Conservation (phyloP, 2,329 filamentous ascomycete species). For the Epichloe gansuensis region DNA sequence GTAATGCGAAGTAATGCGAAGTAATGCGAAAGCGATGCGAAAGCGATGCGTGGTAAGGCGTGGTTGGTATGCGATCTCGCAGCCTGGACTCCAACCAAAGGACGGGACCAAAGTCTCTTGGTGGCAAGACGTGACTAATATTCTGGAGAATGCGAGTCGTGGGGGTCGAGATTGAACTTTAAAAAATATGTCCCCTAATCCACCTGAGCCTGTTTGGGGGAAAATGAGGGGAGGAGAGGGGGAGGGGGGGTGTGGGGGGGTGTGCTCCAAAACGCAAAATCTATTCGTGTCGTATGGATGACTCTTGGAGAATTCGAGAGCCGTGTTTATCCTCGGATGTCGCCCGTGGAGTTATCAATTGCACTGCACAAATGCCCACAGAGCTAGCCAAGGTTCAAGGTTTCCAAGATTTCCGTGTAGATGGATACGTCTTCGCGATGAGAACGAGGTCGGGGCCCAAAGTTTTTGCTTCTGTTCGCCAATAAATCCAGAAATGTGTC, state of each 20-base stretch:
- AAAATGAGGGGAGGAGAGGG: too few relatives aligned
- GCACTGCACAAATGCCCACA: too few relatives aligned
- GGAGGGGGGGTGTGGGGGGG: not conserved
- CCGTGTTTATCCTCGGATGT: not conserved
- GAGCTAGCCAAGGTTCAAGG: too few relatives aligned
- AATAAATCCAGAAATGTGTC: too few relatives aligned
- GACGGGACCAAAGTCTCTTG: not conserved
- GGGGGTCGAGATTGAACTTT: not conserved
- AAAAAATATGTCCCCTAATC: constrained; percentile 1
- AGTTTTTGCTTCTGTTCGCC: too few relatives aligned
- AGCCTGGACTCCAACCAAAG: not conserved
- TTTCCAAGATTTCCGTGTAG: too few relatives aligned
- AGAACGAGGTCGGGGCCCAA: too few relatives aligned
- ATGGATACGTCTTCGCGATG: too few relatives aligned
- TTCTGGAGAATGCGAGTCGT: constrained; percentile 1
- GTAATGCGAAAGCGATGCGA: not conserved
- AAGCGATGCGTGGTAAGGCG: not conserved
- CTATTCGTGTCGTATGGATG: not conserved
- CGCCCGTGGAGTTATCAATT: not conserved
- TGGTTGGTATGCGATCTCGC: not conserved
- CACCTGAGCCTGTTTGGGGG: not conserved
- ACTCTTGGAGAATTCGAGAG: not conserved
- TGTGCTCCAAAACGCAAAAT: not conserved
- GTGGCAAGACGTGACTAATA: too few relatives aligned
- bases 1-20: not conserved